A percentile compares a stretch with the other conserved stretches of the same genome.
Evolutionary conservation across 257 asterid species (phyloP).

Genomic region (Gentiana dahurica): DNA sequence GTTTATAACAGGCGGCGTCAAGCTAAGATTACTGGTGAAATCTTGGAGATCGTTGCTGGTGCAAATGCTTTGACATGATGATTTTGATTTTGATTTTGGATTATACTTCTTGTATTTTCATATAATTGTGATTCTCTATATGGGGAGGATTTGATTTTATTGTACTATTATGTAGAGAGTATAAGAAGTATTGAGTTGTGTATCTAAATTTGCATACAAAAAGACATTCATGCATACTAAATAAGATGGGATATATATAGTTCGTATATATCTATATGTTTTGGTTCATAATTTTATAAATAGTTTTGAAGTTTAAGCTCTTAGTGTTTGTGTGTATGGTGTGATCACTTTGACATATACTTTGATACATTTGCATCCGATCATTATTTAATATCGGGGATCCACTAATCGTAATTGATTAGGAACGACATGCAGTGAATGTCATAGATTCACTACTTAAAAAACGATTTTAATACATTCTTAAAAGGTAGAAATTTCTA

Average conservation of each 20-base stretch:
- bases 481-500: too few relatives aligned
- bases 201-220: slow-evolving; percentile 29
- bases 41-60: slow-evolving; percentile 91
- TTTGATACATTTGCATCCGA: too few relatives aligned
- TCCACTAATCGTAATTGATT: too few relatives aligned
- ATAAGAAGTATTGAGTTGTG: slow-evolving; percentile 14
- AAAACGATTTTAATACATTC: too few relatives aligned
- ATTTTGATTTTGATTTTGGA: too few relatives aligned
- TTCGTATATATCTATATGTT: background rate
- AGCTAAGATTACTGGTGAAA: slow-evolving; percentile 88
- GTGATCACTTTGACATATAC: too few relatives aligned
- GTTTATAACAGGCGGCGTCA: slow-evolving; percentile 75
- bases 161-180: slow-evolving; percentile 24
- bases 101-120: slow-evolving; percentile 2
- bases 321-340: background rate
- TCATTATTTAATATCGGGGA: too few relatives aligned
- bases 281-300: slow-evolving; percentile 1
- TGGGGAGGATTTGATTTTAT: slow-evolving; percentile 11
- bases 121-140: slow-evolving; percentile 15
- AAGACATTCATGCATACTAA: slow-evolving; percentile 29
- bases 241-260: background rate
- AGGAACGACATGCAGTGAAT: too few relatives aligned
- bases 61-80: slow-evolving; percentile 45
- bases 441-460: too few relatives aligned
- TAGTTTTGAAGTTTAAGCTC: background rate